These are phyloP conservation scores for Mycosphaerelloides madeirae DNA, from an alignment of 2,329 filamentous ascomycete genomes.

Conservation along the genomic window DNA sequence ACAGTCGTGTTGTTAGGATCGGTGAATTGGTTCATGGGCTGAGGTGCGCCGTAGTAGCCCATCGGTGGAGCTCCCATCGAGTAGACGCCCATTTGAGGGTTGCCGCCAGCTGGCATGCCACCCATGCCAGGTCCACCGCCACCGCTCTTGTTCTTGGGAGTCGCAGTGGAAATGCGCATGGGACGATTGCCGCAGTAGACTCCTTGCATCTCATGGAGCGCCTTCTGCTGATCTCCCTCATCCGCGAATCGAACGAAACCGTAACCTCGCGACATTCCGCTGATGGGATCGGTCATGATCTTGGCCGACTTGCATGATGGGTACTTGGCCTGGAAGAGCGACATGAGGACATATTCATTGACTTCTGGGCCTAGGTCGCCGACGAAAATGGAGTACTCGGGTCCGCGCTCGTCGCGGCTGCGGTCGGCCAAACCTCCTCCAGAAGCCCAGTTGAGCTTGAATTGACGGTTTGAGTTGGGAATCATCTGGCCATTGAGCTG, in stretches of 20 bases:
- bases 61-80: constrained; percentile 66
- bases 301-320: constrained; percentile 98
- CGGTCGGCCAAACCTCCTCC: constrained; percentile 93
- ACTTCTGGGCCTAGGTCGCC: constrained; percentile 97
- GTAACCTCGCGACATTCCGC: constrained; percentile 94
- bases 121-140: constrained; percentile 46
- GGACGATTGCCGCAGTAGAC: constrained; percentile 98
- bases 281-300: constrained; percentile 99
- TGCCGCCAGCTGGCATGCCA: constrained; percentile 48
- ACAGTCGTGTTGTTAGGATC: constrained; percentile 99
- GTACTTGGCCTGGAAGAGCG: constrained; percentile 94
- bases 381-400: constrained; percentile 95
- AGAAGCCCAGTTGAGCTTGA: constrained; percentile 99
- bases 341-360: constrained; percentile 96
- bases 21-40: constrained; percentile 98
- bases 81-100: constrained; percentile 59
- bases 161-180: constrained; percentile 97
- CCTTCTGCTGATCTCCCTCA: constrained; percentile 92
- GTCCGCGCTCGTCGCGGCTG: constrained; percentile 89
- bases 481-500: constrained; percentile 81
- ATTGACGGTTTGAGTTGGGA: constrained; percentile 87
- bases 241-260: constrained; percentile 97
- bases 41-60: constrained; percentile 62
- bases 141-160: constrained; percentile 80
- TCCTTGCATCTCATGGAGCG: constrained; percentile 95